Evolutionary conservation across 192 early-diverging fungal species (phyloP), one percentile per base, ranked within the genome.

Genomic region (Backusella liffmaniae): DNA sequence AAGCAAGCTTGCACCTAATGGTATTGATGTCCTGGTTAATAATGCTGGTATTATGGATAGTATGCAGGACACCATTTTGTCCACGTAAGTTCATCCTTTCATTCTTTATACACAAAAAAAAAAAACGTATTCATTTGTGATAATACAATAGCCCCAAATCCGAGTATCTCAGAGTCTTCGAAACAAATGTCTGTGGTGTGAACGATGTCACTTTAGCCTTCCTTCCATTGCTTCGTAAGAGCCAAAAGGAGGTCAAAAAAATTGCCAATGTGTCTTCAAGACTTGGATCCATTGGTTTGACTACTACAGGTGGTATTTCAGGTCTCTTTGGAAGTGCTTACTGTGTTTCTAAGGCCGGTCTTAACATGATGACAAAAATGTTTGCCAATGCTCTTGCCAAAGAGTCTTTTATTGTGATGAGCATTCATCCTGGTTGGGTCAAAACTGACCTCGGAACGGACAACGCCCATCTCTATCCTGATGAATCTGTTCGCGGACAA

Each of bases 1-100:
- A 15, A 59, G 32, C 3, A 35, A 69, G 10, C 53, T 74, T 26
- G 41, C 81, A 10, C 77, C 77, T 9, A 34, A 74, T 16, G 81
- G 81, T 35, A 51, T 82, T 68, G 81, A 82, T 69, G 56, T 77
- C 13, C 72, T 80, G 8, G 77, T 80, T n/a, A 82, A 82, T 53
- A 82, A 82, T 56, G 67, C 80, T 13, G 80, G 80, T 10, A 34
- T 82, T 30, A 26, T 3, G 32, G 69, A 39, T 5, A 39, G 5
- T 7, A 13, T 16, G 21, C 12, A 65, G 13, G 44, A 21, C 15
- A 41, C 15, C 30, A 7, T 36, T 12, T 30, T 71, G 21, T 62
- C 66, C 21, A 46, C 56, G 74, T 80, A 76, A 73, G n/a, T 49
- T 10, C 8, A 39, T 39, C 37, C 37, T 39, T 39, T 10, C 7